Conservation (phyloP, 306 rosid genomes). For the Mucuna pruriens region DNA sequence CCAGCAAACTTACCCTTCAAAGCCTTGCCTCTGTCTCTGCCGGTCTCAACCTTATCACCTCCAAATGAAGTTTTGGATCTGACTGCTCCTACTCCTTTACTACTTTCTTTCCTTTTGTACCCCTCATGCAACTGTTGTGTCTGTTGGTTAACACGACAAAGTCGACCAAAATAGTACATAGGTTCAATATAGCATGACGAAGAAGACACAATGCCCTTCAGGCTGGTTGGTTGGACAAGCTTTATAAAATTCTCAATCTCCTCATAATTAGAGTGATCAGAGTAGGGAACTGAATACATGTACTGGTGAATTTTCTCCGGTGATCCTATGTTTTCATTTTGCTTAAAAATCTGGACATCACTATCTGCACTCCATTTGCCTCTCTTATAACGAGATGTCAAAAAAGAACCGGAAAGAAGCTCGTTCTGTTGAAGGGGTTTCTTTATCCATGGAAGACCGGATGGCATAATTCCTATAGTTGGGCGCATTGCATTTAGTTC, state of each 20-base stretch:
- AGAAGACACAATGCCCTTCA: slow-evolving; percentile 69
- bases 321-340: slow-evolving; percentile 32
- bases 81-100: slow-evolving; percentile 28
- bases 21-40: slow-evolving; percentile 39
- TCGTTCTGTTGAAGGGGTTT: slow-evolving; percentile 38
- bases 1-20: slow-evolving; percentile 40
- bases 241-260: slow-evolving; percentile 66
- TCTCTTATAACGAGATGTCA: slow-evolving; percentile 50
- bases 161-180: slow-evolving; percentile 62
- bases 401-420: slow-evolving; percentile 50
- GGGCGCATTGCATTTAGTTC: slow-evolving; percentile 57
- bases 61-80: slow-evolving; percentile 12
- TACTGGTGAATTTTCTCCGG: slow-evolving; percentile 50
- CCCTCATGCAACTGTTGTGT: slow-evolving; percentile 23
- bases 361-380: slow-evolving; percentile 34
- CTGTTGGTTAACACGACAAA: slow-evolving; percentile 54
- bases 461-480: slow-evolving; percentile 79
- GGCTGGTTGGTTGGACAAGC: slow-evolving; percentile 62
- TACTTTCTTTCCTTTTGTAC: slow-evolving; percentile 42
- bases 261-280: slow-evolving; percentile 69
- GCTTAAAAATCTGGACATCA: slow-evolving; percentile 39
- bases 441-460: slow-evolving; percentile 78
- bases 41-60: slow-evolving; percentile 1
- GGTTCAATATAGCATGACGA: slow-evolving; percentile 73
- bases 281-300: slow-evolving; percentile 67